Evolutionary conservation across 2,329 filamentous ascomycete species (phyloP), one percentile per base, ranked within the genome.

Genomic region (Fusarium marasasianum): DNA sequence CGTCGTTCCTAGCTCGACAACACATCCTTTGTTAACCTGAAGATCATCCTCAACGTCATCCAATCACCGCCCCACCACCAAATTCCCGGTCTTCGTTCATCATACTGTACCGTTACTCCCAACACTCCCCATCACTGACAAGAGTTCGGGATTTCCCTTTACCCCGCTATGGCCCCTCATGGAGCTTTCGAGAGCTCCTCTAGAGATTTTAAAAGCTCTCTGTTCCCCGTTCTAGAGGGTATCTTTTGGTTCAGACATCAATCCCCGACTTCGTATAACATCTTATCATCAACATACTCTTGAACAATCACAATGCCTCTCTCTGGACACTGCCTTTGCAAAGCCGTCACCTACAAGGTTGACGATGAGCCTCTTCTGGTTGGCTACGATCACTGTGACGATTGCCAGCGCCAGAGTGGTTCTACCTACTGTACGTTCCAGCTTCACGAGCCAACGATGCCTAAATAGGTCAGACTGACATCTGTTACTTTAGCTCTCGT

Each of bases 351-450:
- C 80, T 95, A 94, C 87, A 87, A 87, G 79, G 84, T 82, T 57
- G 86, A 87, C 80, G 87, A 88, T 33, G 83, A 82, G 55, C 87
- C 87, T 60, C 78, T 88, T 62, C 48, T 88, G 81, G 89, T 88
- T 58, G 91, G 88, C 73, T 92, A 93, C 81, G 92, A 93, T 80
- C 91, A 93, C 85, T 93, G 91, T 78, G 91, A 93, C 79, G 91
- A 92, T 83, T 93, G 91, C 87, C 91, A 93, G 83, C 90, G 91
- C 79, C 91, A 93, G 83, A 88, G 83, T 57, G 91, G 91, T 73
- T 92, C 90, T 24, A 92, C 91, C 66, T 93, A 93, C 82, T 92
- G 89, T 91, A 82, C 72, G 87, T 80, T n/a, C 35, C 26, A 45
- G 41, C 29, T 48, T 35, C 20, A 20, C 41, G 29, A 37, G 47